Conservation (phyloP, 1,284 basidiomycete species). For the Trichosporon coremiiforme region DNA sequence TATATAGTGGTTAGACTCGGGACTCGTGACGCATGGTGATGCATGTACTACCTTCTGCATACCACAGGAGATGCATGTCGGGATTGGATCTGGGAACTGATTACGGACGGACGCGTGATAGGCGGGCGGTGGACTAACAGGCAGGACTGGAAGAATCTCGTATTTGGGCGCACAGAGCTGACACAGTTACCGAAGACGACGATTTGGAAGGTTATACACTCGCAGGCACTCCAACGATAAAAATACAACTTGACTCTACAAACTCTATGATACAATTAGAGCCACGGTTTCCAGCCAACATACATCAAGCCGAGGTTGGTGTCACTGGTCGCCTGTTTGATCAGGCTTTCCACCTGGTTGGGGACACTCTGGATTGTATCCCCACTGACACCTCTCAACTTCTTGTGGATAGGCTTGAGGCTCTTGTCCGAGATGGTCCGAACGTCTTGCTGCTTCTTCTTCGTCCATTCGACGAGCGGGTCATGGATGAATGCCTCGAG, state of each 20-base stretch:
- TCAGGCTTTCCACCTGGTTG: conserved; percentile 85
- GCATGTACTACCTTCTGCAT: conserved; percentile 38
- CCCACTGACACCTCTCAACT: conserved; percentile 71
- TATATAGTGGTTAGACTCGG: conserved; percentile 21
- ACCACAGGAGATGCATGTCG: conserved; percentile 12
- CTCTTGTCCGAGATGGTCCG: conserved; percentile 70
- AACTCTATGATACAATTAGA: conserved; percentile 50
- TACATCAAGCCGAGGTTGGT: conserved; percentile 65
- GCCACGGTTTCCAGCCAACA: conserved; percentile 81
- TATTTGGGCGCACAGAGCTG: background rate
- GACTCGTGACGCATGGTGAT: conserved; percentile 32
- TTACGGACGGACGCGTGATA: background rate
- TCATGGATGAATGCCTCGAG: conserved; percentile 98
- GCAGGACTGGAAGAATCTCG: background rate
- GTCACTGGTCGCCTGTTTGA: conserved; percentile 77
- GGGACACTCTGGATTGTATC: conserved; percentile 65
- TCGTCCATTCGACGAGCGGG: conserved; percentile 94
- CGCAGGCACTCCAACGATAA: too few relatives aligned
- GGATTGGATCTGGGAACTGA: conserved; percentile 16
- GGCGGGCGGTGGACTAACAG: background rate
- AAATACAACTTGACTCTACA: conserved; percentile 9
- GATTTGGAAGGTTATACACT: too few relatives aligned
- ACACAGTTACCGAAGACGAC: background rate
- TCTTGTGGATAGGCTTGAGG: conserved; percentile 76
- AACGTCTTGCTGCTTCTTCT: conserved; percentile 58